Percentiles rank a stretch among this genome's conserved stretches.
Conservation (phyloP, 2,329 filamentous ascomycete genomes). For the Fusarium praegraminearum region DNA sequence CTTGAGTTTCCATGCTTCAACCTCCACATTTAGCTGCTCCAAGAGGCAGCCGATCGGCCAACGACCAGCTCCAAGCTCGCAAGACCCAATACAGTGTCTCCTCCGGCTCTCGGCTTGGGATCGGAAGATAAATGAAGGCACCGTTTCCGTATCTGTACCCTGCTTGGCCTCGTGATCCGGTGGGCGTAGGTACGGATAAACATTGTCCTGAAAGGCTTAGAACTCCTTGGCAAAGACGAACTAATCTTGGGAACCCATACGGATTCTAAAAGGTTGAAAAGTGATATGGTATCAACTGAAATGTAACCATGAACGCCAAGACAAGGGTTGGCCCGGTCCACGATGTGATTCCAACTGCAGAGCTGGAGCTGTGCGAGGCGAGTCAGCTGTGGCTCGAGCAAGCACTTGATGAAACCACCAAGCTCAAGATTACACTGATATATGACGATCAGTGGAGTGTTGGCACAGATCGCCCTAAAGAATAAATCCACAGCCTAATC, state of each 20-base stretch:
- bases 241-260: slow-evolving; percentile 9
- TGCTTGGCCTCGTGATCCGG: slow-evolving; percentile 4
- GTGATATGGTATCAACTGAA: slow-evolving; percentile 22
- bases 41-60: slow-evolving; percentile 18
- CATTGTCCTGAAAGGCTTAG: slow-evolving; percentile 8
- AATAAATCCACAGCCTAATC: slow-evolving; percentile 25
- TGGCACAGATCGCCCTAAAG: slow-evolving; percentile 8
- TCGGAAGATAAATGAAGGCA: slow-evolving; percentile 25
- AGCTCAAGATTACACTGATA: slow-evolving; percentile 5
- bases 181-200: background rate
- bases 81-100: slow-evolving; percentile 23
- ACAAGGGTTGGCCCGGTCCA: background rate
- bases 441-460: slow-evolving; percentile 31
- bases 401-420: slow-evolving; percentile 12
- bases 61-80: slow-evolving; percentile 12
- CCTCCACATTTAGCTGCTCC: slow-evolving; percentile 15
- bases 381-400: slow-evolving; percentile 19
- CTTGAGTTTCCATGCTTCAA: background rate
- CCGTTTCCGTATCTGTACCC: background rate
- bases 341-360: background rate
- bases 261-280: slow-evolving; percentile 1
- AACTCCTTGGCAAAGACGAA: slow-evolving; percentile 22
- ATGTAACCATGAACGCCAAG: slow-evolving; percentile 13
- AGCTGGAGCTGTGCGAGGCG: slow-evolving; percentile 9
- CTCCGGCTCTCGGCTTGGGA: slow-evolving; percentile 13